Base-by-base conservation (phyloP, 2,329 filamentous ascomycete species). In the Aspergillus pseudoglaucus region DNA sequence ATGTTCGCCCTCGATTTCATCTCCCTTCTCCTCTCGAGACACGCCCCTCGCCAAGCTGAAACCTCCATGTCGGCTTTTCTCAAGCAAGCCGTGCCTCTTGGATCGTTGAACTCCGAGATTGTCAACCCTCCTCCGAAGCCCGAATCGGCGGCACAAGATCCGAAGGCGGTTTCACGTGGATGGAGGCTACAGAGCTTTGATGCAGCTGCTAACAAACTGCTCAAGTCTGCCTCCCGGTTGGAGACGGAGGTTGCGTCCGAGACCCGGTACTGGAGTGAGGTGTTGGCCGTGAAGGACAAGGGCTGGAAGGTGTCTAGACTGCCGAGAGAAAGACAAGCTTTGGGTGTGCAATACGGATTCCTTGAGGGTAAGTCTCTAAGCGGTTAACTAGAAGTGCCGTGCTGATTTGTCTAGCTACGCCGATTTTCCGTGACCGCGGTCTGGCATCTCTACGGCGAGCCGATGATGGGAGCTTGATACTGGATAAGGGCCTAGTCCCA, bases 331-430 rank as follows among this genome's bases (percentile, higher is more conserved):
- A 76, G 77, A 44, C 82, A 88, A 56, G 84, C 83, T 0, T 75
- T 97, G 44, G 90, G 86, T 17, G 91, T 97, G 32, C 83, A 87
- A 53, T 96, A 91, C 68, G 93, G 91, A 6, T 95, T 95, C 62
- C 78, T 85, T 10, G 91, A 96, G 73, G 79, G 79, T 79, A 67
- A 46, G 69, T 57, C 44, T 30, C 39, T 10, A 4, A 8, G 12
- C n/a, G 14, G 20, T 33, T 10, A 5, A 15, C 15, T 6, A n/a
- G 17, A 30, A 27, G 7, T 14, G 15, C 8, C 17, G 42, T 56
- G 33, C 33, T 46, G 39, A 51, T 41, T 9, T 25, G 25, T 37
- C 23, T 42, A 76, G 79, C 81, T 44, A 73, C 75, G 14, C 70
- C 73, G 10, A 73, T 76, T 37, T 84, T 83, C 60, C 76, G 76